Conservation (phyloP, 495 filamentous ascomycete species). For the Xylaria venustula region DNA sequence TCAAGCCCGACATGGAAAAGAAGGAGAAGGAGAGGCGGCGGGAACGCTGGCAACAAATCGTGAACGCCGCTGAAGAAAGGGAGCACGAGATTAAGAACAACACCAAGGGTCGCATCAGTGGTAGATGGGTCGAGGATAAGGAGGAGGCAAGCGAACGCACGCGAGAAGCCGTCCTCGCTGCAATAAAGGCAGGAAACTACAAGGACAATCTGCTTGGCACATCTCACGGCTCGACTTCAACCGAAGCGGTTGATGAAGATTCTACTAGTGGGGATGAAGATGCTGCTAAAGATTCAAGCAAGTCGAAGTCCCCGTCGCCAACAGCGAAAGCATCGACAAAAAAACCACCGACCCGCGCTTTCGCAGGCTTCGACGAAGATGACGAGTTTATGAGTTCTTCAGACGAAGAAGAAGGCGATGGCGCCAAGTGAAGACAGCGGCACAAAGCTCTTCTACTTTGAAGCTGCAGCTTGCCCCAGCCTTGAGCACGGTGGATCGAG, state of each 20-base stretch:
- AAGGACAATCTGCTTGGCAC: constrained; percentile 49
- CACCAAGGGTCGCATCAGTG: constrained; percentile 70
- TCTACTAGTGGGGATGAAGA: constrained; percentile 37
- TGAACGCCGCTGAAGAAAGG: constrained; percentile 75
- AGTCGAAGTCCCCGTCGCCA: constrained; percentile 35
- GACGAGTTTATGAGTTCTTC: constrained; percentile 85
- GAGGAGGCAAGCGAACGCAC: constrained; percentile 81
- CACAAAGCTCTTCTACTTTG: not conserved
- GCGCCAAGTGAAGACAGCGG: not conserved
- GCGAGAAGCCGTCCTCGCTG: constrained; percentile 75
- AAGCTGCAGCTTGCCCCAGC: not conserved
- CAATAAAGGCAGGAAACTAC: constrained; percentile 66
- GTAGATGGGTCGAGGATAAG: constrained; percentile 90
- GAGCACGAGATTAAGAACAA: constrained; percentile 76
- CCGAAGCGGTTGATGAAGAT: constrained; percentile 36
- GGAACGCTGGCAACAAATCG: constrained; percentile 78
- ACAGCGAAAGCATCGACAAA: constrained; percentile 37
- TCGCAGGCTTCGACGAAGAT: constrained; percentile 87
- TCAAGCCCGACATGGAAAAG: constrained; percentile 95
- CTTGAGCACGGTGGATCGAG: not conserved
- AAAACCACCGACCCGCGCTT: constrained; percentile 53
- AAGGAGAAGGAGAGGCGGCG: constrained; percentile 82
- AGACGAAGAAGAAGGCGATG: constrained; percentile 52
- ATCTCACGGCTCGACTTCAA: constrained; percentile 43
- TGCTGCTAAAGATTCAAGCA: constrained; percentile 30